Evolutionary conservation across 2,329 filamentous ascomycete species (phyloP), one percentile per base, ranked within the genome.

Genomic region (Penicillium sp.): DNA sequence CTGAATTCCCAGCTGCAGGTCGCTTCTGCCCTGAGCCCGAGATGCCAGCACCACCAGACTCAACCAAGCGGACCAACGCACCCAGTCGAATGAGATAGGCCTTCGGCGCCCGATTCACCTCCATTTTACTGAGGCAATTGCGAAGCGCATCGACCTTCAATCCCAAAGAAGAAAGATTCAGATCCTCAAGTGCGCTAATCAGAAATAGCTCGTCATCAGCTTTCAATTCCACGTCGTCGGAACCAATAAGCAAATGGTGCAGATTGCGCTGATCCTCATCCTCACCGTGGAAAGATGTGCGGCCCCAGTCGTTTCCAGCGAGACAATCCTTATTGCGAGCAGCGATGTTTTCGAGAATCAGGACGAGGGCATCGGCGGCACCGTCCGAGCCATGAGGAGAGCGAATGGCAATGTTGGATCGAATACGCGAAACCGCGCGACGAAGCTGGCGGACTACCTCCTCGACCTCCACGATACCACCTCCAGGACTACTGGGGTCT

Each of bases 241-340:
- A 66, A 7, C 73, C 73, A 50, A 78, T 73, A 12, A 77, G 67
- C 53, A 73, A 69, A 31, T 73, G 65, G 49, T 74, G 77, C 9
- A 78, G 60, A 52, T 78, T 78, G 56, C 74, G 73, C 50, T 76
- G 69, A 54, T 75, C 68, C 44, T 73, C 70, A 15, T 73, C 72
- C 57, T 77, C 75, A 5, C 69, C 70, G 3, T 66, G 56, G 50
- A 70, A 71, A 3, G 66, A 63, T 4, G 42, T 51, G 29, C 70
- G 69, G 5, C 70, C 72, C 68, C 74, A 74, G 4, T 52, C 58
- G 53, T 69, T 74, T 3, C 67, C 67, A 18, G 72, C 71, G 25
- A 77, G 65, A 3, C 73, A 64, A 57, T 78, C 75, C 49, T 69
- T 69, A 54, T 78, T 74, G 54, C 73, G 70, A 20, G 60, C 61